Conservation (phyloP, 352 stramenopile genomes). For the Globisporangium nunn region DNA sequence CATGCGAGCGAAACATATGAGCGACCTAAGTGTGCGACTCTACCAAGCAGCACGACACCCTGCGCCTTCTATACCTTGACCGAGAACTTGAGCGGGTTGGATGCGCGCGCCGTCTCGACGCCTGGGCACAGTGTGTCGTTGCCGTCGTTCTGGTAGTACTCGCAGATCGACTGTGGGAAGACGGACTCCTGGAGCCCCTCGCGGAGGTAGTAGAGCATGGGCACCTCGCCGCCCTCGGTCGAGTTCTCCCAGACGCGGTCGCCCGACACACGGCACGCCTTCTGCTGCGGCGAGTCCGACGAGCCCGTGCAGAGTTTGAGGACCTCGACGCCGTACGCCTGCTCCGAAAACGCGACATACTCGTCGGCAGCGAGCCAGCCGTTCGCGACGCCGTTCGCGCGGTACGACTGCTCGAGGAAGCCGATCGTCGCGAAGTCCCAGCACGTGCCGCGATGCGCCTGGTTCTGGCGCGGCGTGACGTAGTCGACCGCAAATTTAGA, state of each 20-base stretch:
- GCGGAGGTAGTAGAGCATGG: constrained; percentile 71
- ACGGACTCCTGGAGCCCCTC: constrained; percentile 67
- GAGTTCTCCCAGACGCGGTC: constrained; percentile 77
- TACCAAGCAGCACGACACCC: not conserved
- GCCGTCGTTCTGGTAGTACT: constrained; percentile 52
- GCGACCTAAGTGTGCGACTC: not conserved
- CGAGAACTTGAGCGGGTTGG: constrained; percentile 64
- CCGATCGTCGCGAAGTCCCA: constrained; percentile 81
- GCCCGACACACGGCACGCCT: constrained; percentile 57
- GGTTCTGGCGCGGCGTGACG: constrained; percentile 67
- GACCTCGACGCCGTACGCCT: constrained; percentile 71
- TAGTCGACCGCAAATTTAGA: constrained; percentile 79
- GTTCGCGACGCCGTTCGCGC: constrained; percentile 49
- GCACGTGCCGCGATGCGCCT: constrained; percentile 69
- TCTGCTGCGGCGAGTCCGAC: constrained; percentile 56
- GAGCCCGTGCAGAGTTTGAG: constrained; percentile 62
- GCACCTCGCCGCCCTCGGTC: constrained; percentile 68
- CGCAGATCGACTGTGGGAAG: constrained; percentile 61
- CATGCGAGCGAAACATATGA: no score
- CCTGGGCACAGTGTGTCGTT: constrained; percentile 67
- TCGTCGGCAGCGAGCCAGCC: constrained; percentile 65
- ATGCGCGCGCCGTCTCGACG: constrained; percentile 37
- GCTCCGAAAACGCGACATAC: constrained; percentile 75
- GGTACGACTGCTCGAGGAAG: constrained; percentile 76
- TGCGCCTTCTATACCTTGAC: constrained; percentile 30